Conservation (phyloP, 2,329 filamentous ascomycete genomes). For the Alternaria sp. region DNA sequence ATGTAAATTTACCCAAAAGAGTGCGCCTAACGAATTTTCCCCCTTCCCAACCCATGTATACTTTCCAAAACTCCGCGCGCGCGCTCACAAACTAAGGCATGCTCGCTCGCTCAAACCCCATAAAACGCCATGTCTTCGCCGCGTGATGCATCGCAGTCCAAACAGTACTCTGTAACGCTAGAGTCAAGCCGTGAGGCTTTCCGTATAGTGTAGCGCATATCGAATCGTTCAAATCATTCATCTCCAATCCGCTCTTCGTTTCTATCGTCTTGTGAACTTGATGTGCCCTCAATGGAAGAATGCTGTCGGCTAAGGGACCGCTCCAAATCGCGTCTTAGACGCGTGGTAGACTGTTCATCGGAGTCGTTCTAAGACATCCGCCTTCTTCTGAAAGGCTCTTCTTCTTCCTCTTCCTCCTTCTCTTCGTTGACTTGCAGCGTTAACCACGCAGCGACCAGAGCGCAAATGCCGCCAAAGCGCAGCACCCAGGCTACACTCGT, state of each 20-base stretch:
- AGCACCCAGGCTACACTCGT: constrained; percentile 86
- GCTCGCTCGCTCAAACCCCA: neutral
- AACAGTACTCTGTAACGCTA: neutral
- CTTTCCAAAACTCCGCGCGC: constrained; percentile 8
- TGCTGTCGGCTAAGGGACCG: constrained; percentile 12
- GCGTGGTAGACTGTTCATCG: constrained; percentile 15
- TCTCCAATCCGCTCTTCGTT: neutral
- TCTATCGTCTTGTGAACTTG: neutral
- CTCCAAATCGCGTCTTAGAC: constrained; percentile 15
- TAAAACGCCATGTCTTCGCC: constrained; percentile 8
- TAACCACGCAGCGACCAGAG: constrained; percentile 77
- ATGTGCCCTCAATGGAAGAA: neutral
- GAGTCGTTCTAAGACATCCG: constrained; percentile 28
- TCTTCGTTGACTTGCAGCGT: constrained; percentile 72
- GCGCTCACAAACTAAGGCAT: neutral
- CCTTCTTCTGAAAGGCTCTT: constrained; percentile 30
- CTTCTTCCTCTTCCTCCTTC: constrained; percentile 32
- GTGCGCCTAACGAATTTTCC: neutral
- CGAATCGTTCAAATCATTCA: neutral
- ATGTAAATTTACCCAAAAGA: neutral
- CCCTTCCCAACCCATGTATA: constrained; percentile 1
- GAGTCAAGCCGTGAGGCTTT: neutral
- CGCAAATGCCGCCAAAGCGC: constrained; percentile 80
- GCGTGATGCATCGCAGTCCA: constrained; percentile 7
- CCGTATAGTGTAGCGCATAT: neutral